A percentile compares a stretch with the other conserved stretches of the same genome.
These are phyloP conservation scores for Vitis hybrid DNA, from an alignment of 177 flowering plant species.

Conservation along the genomic window DNA sequence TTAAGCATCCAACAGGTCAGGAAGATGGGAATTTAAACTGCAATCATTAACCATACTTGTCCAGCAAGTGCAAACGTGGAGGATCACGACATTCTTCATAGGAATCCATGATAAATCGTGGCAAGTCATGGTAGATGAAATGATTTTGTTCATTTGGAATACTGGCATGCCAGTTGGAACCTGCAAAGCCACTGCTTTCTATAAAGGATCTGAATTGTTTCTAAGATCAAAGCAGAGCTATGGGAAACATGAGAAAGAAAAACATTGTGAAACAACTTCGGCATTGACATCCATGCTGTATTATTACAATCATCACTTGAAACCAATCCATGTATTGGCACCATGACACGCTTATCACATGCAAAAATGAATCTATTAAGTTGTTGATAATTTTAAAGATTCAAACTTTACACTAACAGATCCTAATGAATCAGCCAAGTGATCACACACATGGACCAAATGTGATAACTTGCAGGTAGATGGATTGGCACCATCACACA, in stretches of 20 bases:
- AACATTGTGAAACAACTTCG: background rate
- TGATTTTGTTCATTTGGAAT: constrained; percentile 58
- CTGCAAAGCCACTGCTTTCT: constrained; percentile 54
- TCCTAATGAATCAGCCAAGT: no score
- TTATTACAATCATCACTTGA: background rate
- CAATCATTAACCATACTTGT: constrained; percentile 51
- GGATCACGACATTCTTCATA: constrained; percentile 88
- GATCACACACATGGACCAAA: no score
- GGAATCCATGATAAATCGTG: constrained; percentile 77
- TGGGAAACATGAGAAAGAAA: background rate
- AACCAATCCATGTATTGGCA: no score
- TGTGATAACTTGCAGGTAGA: no score
- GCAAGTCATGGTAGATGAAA: constrained; percentile 69
- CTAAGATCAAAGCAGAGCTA: background rate
- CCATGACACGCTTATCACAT: no score
- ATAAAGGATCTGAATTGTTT: constrained; percentile 17
- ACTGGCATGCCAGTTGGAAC: constrained; percentile 81
- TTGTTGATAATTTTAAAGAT: no score
- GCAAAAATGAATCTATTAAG: no score
- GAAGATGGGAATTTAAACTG: constrained; percentile 1
- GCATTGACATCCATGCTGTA: background rate
- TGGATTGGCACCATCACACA: no score
- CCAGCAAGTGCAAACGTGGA: constrained; percentile 81
- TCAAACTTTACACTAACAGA: no score
- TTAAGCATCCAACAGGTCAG: constrained; percentile 4